Percentiles rank a stretch among this genome's conserved stretches.
Conservation (phyloP, 768 basidiomycete species). For the Atractiella rhizophila region DNA sequence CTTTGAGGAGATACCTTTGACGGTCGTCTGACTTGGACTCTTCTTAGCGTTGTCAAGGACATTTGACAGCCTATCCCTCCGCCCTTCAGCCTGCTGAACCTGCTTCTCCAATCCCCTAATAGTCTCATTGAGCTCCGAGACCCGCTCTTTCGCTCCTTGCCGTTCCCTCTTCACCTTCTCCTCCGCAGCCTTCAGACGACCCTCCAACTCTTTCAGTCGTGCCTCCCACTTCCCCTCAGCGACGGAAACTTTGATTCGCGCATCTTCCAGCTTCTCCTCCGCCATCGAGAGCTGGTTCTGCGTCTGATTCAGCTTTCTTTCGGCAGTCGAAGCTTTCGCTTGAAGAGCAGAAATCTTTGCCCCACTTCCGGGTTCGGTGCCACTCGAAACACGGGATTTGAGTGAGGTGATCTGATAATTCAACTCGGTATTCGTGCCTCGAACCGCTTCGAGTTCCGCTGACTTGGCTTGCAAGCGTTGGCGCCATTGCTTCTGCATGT, state of each 20-base stretch:
- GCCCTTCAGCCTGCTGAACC: constrained; percentile 49
- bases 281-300: constrained; percentile 59
- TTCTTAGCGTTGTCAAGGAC: too few species aligned
- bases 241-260: constrained; percentile 42
- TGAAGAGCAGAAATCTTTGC: constrained; percentile 46
- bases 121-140: constrained; percentile 42
- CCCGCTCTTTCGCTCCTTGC: constrained; percentile 74
- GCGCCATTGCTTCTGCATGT: constrained; percentile 60
- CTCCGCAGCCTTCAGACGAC: constrained; percentile 50
- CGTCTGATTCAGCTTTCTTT: constrained; percentile 58
- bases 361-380: constrained; percentile 26
- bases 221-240: constrained; percentile 84
- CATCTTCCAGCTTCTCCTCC: constrained; percentile 54
- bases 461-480: constrained; percentile 56
- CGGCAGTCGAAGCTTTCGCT: constrained; percentile 54
- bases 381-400: constrained; percentile 19
- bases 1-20: too few species aligned
- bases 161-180: constrained; percentile 80
- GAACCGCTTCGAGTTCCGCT: constrained; percentile 58
- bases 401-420: constrained; percentile 39
- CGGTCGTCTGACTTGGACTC: too few species aligned
- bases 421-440: constrained; percentile 54
- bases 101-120: constrained; percentile 53
- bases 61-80: constrained; percentile 26
- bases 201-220: constrained; percentile 76